Evolutionary conservation across 2,329 filamentous ascomycete genomes (phyloP), one percentile per base, ranked within the genome.

Genomic region (Claviceps sp.): DNA sequence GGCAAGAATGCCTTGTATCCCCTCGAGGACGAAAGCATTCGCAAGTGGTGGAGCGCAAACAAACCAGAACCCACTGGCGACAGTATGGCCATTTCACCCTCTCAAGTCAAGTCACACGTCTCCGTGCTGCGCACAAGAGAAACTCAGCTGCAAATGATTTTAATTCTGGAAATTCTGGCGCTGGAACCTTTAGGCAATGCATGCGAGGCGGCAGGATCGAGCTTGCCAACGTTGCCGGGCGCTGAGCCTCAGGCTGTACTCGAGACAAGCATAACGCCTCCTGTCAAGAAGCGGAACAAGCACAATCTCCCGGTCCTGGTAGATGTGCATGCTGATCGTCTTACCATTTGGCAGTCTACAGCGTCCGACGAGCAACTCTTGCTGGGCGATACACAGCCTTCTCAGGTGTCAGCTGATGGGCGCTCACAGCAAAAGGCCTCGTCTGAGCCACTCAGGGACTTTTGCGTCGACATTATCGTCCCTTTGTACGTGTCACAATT

Each of bases 331-430:
- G 78, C 87, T 7, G 87, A 93, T 64, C 81, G 85, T 47, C 70
- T 93, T 24, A 88, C 84, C 60, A 93, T 93, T 54, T 91, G 86
- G 86, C 85, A 90, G 62, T 88, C 86, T 3, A 82, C 86, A 7
- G 80, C 82, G 38, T 69, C 80, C 22, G 78, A 85, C 56, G 77
- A 80, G 51, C 65, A 76, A 54, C 68, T 72, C 40, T 61, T 77
- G 14, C 59, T 76, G 16, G 72, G 74, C 45, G 75, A 78, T 51
- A 71, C 74, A 1, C 75, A 78, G 55, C 56, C 63, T 2, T 54
- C 62, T 3, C 62, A 60, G 2, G 58, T 63, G 5, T 58, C 63
- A 1, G 55, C 57, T 2, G 67, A 69, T 43, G 64, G 65, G 2
- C 67, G 67, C 52, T 65, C 63, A 51, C 64, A 66, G 47, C 69